These are phyloP conservation scores for Aspergillus campestris DNA, from an alignment of 495 filamentous ascomycete species.

Conservation along the genomic window DNA sequence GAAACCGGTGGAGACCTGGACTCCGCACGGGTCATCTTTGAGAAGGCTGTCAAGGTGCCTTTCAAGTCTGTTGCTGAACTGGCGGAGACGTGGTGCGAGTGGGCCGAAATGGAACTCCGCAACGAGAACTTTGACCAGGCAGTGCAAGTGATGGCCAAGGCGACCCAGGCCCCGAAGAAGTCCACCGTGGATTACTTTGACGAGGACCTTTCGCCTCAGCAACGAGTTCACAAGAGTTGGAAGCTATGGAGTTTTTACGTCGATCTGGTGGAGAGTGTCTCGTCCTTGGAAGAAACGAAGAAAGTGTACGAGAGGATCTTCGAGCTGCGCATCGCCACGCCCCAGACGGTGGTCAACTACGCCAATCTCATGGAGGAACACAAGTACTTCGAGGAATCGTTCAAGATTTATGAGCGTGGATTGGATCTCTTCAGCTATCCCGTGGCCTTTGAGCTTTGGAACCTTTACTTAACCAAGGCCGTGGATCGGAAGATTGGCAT, in stretches of 20 bases:
- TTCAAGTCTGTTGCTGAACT: conserved; percentile 93
- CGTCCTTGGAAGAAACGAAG: conserved; percentile 83
- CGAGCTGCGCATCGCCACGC: conserved; percentile 94
- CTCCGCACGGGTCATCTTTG: conserved; percentile 85
- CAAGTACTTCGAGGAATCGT: conserved; percentile 94
- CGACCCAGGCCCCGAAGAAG: conserved; percentile 87
- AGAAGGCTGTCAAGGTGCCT: conserved; percentile 95
- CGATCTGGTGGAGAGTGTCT: conserved; percentile 91
- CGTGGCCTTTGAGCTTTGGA: conserved; percentile 98
- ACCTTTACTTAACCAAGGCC: conserved; percentile 94
- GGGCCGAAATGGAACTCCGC: conserved; percentile 95
- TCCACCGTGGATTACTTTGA: conserved; percentile 98
- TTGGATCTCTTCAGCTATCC: conserved; percentile 96
- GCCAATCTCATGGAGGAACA: conserved; percentile 93
- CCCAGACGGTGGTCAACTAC: conserved; percentile 97
- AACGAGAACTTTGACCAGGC: conserved; percentile 94
- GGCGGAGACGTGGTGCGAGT: conserved; percentile 97
- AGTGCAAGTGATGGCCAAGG: conserved; percentile 92
- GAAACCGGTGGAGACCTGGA: conserved; percentile 80
- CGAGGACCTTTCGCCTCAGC: conserved; percentile 86
- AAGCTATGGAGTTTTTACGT: conserved; percentile 99
- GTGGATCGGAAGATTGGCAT: conserved; percentile 93
- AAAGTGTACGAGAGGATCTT: conserved; percentile 97
- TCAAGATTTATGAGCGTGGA: conserved; percentile 94
- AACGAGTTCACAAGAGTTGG: conserved; percentile 98